These are phyloP conservation scores for Taphrina confusa DNA, from an alignment of 1,139 yeast species.

Conservation along the genomic window DNA sequence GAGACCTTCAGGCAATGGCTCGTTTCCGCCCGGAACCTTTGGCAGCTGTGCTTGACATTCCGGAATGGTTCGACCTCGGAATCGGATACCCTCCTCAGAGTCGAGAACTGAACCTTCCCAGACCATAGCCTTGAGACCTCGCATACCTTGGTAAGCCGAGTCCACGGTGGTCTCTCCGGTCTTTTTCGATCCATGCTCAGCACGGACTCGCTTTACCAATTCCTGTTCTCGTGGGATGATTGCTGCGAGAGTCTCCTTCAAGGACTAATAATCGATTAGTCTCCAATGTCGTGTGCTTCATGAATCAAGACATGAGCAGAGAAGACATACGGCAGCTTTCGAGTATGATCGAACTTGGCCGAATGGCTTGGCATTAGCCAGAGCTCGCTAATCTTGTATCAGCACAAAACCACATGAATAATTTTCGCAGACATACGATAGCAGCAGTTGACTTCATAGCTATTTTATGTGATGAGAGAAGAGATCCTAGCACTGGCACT, in stretches of 20 bases:
- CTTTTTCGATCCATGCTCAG: conserved; percentile 78
- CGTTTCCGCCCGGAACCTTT: conserved; percentile 80
- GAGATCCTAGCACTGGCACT: too few species aligned
- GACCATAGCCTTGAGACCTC: conserved; percentile 93
- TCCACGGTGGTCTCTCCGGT: conserved; percentile 92
- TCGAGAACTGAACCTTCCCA: conserved; percentile 99
- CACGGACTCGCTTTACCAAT: conserved; percentile 83
- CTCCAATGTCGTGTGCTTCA: too few species aligned
- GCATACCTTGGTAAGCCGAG: conserved; percentile 99
- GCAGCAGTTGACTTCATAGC: conserved; percentile 16
- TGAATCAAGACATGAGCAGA: too few species aligned
- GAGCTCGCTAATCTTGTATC: conserved; percentile 13
- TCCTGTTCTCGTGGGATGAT: conserved; percentile 89
- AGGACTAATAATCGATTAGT: conserved; percentile 49
- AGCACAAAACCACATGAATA: too few species aligned
- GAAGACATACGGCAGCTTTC: conserved; percentile 15
- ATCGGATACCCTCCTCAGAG: conserved; percentile 96
- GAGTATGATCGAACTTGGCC: conserved; percentile 27
- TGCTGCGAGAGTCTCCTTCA: conserved; percentile 91
- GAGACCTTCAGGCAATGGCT: conserved; percentile 63
- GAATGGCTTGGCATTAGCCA: conserved; percentile 21
- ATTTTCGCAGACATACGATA: conserved; percentile 12
- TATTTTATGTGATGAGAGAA: not conserved
- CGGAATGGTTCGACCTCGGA: conserved; percentile 97
- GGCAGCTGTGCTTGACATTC: conserved; percentile 92